Evolutionary conservation across 148 eudicot species (phyloP).

Genomic region (Vaccinium vitisidaea): DNA sequence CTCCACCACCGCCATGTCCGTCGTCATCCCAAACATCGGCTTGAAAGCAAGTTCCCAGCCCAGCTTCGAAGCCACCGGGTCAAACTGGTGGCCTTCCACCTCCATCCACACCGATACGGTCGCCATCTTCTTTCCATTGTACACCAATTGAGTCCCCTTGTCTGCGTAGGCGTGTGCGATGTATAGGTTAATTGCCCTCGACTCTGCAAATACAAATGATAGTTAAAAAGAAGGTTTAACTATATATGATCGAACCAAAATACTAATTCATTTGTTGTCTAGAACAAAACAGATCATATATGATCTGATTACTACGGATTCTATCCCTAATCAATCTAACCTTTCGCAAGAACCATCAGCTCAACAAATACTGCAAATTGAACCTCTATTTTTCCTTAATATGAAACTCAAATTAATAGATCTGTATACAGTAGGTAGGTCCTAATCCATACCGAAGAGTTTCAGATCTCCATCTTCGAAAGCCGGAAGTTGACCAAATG

Average conservation of each 20-base stretch:
- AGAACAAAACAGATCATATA: too few species aligned
- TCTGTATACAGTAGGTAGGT: neutral
- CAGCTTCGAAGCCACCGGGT: slow-evolving; percentile 42
- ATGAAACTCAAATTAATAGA: neutral
- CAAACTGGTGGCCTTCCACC: slow-evolving; percentile 69
- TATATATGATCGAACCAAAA: too few species aligned
- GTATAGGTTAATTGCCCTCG: slow-evolving; percentile 69
- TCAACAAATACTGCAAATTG: neutral
- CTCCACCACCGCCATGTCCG: slow-evolving; percentile 38
- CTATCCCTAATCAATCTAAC: too few species aligned
- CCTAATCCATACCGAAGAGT: slow-evolving; percentile 32
- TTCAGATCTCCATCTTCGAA: slow-evolving; percentile 46
- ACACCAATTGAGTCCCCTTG: slow-evolving; percentile 45
- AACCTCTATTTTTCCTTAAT: neutral
- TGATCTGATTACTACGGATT: too few species aligned
- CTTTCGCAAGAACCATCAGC: too few species aligned
- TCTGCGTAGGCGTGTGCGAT: slow-evolving; percentile 39
- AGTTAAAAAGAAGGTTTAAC: too few species aligned
- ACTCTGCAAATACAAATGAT: slow-evolving; percentile 36
- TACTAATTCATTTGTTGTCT: too few species aligned
- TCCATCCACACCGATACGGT: slow-evolving; percentile 44
- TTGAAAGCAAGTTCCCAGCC: slow-evolving; percentile 42
- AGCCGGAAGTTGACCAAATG: slow-evolving; percentile 49
- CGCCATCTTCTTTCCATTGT: slow-evolving; percentile 50
- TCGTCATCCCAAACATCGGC: slow-evolving; percentile 37